Base-by-base conservation (phyloP, 495 filamentous ascomycete genomes). In the Polyplosphaeria fusca region DNA sequence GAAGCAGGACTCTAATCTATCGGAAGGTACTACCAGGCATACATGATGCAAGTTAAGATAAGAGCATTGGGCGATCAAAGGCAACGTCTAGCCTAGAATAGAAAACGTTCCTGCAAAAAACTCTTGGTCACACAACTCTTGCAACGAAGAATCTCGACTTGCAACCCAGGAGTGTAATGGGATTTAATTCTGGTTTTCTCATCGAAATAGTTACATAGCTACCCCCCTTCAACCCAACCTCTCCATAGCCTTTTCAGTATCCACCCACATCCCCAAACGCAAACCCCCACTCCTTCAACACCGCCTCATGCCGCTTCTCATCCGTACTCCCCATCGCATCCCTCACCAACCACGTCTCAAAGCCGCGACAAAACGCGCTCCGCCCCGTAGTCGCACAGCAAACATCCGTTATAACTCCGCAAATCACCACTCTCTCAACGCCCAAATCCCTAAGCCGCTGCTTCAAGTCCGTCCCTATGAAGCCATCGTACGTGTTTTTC, bases 381-480 rank as follows among this genome's bases (percentile, higher is more conserved):
- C 73, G 37, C 0, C 55, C 73, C 43, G 73, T 74, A 7, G 73
- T 73, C 61, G 75, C 73, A 47, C 59, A 67, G 52, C 73, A 76
- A 51, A 69, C 73, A 60, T 74, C 73, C 39, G 73, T 76, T 73
- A 76, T 71, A 9, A 75, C 73, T 7, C 73, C 73, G 40, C 64
- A 68, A 3, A 73, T 64, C 13, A 76, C 67, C n/a, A 75, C 58
- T 39, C 69, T 64, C 35, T 68, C 58, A 0, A 68, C 56, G 2
- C 28, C 27, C 19, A 32, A 24, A 39, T 54, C 48, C 38, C 58
- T 43, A 38, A 75, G 39, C 20, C 56, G 13, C 5, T 55, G 16
- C 27, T 64, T 66, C 12, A 74, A 54, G 7, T 28, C 37, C 4
- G 60, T 64, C 30, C 47, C 26, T 12, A 69, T 20, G 48, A 69